A percentile compares a stretch with the other conserved stretches of the same genome.
These are phyloP conservation scores for Cunninghamia lanceolata DNA, from an alignment of 75 land plant species.

Conservation along the genomic window DNA sequence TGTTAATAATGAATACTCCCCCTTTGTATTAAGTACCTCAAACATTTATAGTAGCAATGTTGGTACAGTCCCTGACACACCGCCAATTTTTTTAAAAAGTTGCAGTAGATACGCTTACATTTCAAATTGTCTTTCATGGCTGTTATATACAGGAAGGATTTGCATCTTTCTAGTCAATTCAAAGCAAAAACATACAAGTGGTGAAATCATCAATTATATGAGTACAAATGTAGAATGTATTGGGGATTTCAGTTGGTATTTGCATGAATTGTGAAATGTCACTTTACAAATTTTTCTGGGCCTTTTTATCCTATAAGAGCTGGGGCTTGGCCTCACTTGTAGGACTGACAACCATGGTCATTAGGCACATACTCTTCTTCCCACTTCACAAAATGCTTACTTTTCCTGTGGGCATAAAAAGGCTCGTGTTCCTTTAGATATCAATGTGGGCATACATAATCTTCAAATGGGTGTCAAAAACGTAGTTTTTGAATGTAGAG, in stretches of 20 bases:
- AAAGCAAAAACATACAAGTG: constrained; percentile 33
- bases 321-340: constrained; percentile 38
- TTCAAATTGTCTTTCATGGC: too few relatives aligned
- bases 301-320: constrained; percentile 16
- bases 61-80: too few relatives aligned
- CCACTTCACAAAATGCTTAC: constrained; percentile 40
- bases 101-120: too few relatives aligned
- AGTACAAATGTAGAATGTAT: constrained; percentile 30
- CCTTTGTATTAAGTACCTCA: too few relatives aligned
- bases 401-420: not conserved
- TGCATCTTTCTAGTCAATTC: constrained; percentile 25
- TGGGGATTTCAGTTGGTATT: constrained; percentile 30
- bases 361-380: constrained; percentile 59
- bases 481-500: not conserved
- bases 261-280: constrained; percentile 33
- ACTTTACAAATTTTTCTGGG: constrained; percentile 28
- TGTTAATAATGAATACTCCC: too few relatives aligned
- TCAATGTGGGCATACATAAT: not conserved
- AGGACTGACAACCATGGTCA: constrained; percentile 25
- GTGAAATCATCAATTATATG: constrained; percentile 39
- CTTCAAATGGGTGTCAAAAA: not conserved
- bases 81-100: too few relatives aligned
- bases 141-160: constrained; percentile 24
- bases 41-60: too few relatives aligned
- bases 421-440: not conserved